phyloP scores from a whole-genome alignment of 2,329 filamentous ascomycete genomes.

The Ascochyta pisi region DNA sequence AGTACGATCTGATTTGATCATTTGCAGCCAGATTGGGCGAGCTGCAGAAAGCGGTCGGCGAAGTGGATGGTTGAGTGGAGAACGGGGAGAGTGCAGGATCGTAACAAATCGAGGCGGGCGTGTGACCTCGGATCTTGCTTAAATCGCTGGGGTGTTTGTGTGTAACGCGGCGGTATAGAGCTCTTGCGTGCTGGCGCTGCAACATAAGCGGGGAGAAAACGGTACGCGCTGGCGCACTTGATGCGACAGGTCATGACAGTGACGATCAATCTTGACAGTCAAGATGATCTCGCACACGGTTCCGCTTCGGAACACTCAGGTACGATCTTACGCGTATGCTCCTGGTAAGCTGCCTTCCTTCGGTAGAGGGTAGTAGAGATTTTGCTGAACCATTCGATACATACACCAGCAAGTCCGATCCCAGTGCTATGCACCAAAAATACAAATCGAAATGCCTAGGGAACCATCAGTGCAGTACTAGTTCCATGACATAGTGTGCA shows the following conservation, averaged over 20 bases:
- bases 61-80: slow-evolving; percentile 1
- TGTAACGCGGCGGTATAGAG: slow-evolving; percentile 3
- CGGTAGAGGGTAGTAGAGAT: neutral
- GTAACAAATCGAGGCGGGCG: neutral
- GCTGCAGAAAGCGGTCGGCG: slow-evolving; percentile 16
- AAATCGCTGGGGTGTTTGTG: slow-evolving; percentile 6
- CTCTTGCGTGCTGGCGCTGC: neutral
- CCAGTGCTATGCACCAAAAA: neutral
- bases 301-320: neutral
- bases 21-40: slow-evolving; percentile 3
- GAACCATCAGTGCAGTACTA: neutral
- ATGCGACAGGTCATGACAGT: neutral
- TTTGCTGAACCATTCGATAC: neutral
- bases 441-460: no score
- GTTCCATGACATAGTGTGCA: neutral
- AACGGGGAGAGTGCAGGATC: slow-evolving; percentile 2
- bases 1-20: slow-evolving; percentile 17
- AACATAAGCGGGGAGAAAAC: neutral
- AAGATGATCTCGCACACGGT: neutral
- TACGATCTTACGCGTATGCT: neutral
- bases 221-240: slow-evolving; percentile 7
- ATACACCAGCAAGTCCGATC: neutral
- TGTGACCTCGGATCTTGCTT: neutral
- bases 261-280: neutral
- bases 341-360: neutral